phyloP scores from a whole-genome alignment of 768 basidiomycete species.

The Tricholoma furcatifolium region DNA sequence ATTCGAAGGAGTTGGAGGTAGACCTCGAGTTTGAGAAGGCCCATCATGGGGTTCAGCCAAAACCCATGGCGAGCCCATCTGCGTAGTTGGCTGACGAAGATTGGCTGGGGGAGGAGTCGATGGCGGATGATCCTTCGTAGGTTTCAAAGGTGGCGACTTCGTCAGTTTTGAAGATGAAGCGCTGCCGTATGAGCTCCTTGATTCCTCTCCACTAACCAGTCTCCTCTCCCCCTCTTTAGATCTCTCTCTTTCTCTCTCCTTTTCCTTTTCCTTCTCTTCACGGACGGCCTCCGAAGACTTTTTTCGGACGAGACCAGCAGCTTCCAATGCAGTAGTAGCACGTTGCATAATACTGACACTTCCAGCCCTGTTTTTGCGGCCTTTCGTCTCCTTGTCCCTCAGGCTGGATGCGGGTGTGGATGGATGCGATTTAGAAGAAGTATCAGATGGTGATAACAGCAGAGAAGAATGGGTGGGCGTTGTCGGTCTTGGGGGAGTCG shows the following conservation, averaged over 20 bases:
- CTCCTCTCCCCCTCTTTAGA: conserved; percentile 44
- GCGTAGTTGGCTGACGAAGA: conserved; percentile 33
- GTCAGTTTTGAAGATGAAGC: conserved; percentile 57
- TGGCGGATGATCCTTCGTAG: conserved; percentile 46
- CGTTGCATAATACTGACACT: conserved; percentile 97
- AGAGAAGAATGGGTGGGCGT: conserved; percentile 52
- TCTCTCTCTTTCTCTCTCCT: conserved; percentile 44
- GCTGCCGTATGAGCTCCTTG: conserved; percentile 65
- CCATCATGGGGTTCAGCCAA: conserved; percentile 47
- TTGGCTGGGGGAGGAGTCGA: conserved; percentile 53
- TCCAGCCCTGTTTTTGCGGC: conserved; percentile 73
- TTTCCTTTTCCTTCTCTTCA: conserved; percentile 60
- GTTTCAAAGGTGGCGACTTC: conserved; percentile 66
- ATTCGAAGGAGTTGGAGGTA: conserved; percentile 42
- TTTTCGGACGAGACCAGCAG: conserved; percentile 80
- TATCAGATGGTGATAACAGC: conserved; percentile 56
- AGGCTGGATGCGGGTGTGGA: conserved; percentile 66
- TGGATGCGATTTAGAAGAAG: conserved; percentile 60
- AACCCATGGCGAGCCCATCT: conserved; percentile 74
- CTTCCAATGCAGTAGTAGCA: conserved; percentile 87
- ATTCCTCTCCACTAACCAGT: conserved; percentile 47
- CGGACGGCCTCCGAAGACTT: conserved; percentile 75
- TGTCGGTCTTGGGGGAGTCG: conserved; percentile 53
- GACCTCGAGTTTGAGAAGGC: conserved; percentile 24
- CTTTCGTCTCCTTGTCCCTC: conserved; percentile 59